Evolutionary conservation across 2,329 filamentous ascomycete genomes (phyloP).

Genomic region (Fusarium virguliforme): DNA sequence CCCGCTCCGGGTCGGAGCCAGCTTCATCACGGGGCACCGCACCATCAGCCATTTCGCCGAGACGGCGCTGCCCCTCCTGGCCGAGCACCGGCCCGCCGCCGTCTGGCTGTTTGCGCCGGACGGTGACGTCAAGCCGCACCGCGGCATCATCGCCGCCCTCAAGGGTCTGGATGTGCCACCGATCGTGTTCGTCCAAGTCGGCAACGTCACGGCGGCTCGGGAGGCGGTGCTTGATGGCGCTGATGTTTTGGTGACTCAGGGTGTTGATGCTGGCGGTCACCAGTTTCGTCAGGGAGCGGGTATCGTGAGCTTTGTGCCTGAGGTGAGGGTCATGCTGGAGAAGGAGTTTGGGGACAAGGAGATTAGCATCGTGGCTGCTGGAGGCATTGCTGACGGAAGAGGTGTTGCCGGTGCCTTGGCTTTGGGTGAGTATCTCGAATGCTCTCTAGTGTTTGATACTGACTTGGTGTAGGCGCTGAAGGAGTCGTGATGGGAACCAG

Average conservation of each 20-base stretch:
- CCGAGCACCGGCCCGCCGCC: slow-evolving; percentile 69
- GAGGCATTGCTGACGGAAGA: slow-evolving; percentile 72
- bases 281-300: slow-evolving; percentile 70
- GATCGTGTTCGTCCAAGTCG: slow-evolving; percentile 74
- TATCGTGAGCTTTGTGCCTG: slow-evolving; percentile 71
- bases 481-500: slow-evolving; percentile 63
- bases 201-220: slow-evolving; percentile 70
- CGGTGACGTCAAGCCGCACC: slow-evolving; percentile 59
- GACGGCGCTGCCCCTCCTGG: slow-evolving; percentile 67
- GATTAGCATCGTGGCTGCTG: slow-evolving; percentile 69
- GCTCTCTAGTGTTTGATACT: not conserved
- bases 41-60: slow-evolving; percentile 58
- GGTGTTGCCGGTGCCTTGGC: slow-evolving; percentile 70
- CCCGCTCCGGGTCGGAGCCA: slow-evolving; percentile 70
- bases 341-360: slow-evolving; percentile 55
- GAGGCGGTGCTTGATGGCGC: slow-evolving; percentile 65
- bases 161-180: slow-evolving; percentile 55
- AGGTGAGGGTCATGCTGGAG: slow-evolving; percentile 66
- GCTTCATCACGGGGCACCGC: slow-evolving; percentile 71
- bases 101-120: slow-evolving; percentile 79
- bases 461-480: slow-evolving; percentile 57
- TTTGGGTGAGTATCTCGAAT: slow-evolving; percentile 61
- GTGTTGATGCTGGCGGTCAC: slow-evolving; percentile 76
- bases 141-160: slow-evolving; percentile 56
- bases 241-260: slow-evolving; percentile 75